Percentiles rank a stretch among this genome's conserved stretches.
Evolutionary conservation across 768 basidiomycete genomes (phyloP).

Genomic region (Clathrus columnatus): DNA sequence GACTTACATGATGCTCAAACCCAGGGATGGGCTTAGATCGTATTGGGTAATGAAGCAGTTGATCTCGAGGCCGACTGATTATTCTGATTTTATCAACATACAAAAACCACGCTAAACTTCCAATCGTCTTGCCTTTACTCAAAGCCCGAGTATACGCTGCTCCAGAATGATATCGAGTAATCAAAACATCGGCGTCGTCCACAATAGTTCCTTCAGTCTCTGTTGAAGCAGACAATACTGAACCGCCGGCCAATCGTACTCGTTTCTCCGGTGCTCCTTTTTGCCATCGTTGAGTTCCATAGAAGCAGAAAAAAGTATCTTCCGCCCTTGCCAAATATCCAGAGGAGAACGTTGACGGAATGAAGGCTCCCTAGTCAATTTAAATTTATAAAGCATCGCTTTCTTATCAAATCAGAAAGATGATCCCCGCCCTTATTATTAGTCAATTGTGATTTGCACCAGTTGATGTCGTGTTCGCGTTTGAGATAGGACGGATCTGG

Average conservation of each 20-base stretch:
- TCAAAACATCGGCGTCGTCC: slow-evolving; percentile 54
- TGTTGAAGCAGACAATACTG: slow-evolving; percentile 27
- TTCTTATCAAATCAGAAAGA: background rate
- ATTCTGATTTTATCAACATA: slow-evolving; percentile 59
- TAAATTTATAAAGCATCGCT: background rate
- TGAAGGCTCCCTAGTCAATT: background rate
- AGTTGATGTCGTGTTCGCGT: slow-evolving; percentile 12
- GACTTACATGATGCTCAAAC: slow-evolving; percentile 53
- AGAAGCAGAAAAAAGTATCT: slow-evolving; percentile 52
- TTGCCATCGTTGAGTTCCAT: slow-evolving; percentile 26
- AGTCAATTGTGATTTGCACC: slow-evolving; percentile 4
- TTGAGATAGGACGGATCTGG: slow-evolving; percentile 55
- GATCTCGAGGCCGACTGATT: slow-evolving; percentile 56
- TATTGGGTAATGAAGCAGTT: slow-evolving; percentile 78
- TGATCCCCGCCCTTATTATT: background rate
- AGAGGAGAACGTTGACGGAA: background rate
- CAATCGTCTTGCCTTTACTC: slow-evolving; percentile 50
- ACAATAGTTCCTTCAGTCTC: slow-evolving; percentile 28
- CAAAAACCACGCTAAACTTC: slow-evolving; percentile 77
- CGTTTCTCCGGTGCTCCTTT: slow-evolving; percentile 5
- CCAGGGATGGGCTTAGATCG: slow-evolving; percentile 52
- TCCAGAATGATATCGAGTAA: slow-evolving; percentile 64
- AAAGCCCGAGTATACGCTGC: slow-evolving; percentile 69
- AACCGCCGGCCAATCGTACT: slow-evolving; percentile 44
- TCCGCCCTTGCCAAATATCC: slow-evolving; percentile 50